A percentile compares a stretch with the other conserved stretches of the same genome.
Conservation (phyloP, 1,284 basidiomycete species). For the Trametes versicolor region DNA sequence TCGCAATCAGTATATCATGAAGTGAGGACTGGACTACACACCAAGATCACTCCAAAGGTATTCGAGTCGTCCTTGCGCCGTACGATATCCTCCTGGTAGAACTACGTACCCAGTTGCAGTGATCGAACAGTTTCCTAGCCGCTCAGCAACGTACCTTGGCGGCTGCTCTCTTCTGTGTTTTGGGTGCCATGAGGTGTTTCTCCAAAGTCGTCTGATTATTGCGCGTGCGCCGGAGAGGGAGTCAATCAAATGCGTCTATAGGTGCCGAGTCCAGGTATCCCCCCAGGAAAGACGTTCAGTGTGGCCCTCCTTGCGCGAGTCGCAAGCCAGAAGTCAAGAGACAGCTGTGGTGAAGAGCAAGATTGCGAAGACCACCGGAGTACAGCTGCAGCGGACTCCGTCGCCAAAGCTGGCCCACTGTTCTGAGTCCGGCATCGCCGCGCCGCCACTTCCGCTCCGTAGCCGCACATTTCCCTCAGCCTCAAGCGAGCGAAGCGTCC, state of each 20-base stretch:
- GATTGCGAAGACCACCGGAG: slow-evolving; percentile 3
- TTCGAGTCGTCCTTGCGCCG: slow-evolving; percentile 56
- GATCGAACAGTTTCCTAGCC: no score
- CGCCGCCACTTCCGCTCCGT: background rate
- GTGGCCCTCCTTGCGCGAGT: background rate
- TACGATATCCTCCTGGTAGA: slow-evolving; percentile 83
- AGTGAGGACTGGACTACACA: slow-evolving; percentile 40
- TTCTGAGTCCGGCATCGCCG: slow-evolving; percentile 1
- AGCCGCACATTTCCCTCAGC: background rate
- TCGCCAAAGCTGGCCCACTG: slow-evolving; percentile 12
- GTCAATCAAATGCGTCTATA: slow-evolving; percentile 12
- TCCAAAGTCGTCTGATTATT: slow-evolving; percentile 16
- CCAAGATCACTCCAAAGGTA: slow-evolving; percentile 63
- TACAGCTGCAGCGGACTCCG: slow-evolving; percentile 8
- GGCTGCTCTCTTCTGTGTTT: slow-evolving; percentile 30
- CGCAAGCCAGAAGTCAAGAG: background rate
- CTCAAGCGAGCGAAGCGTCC: background rate
- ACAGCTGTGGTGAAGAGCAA: slow-evolving; percentile 1
- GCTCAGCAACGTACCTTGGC: slow-evolving; percentile 29
- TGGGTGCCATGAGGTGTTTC: slow-evolving; percentile 25
- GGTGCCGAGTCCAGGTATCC: background rate
- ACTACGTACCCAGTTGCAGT: slow-evolving; percentile 50
- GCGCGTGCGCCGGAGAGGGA: slow-evolving; percentile 9
- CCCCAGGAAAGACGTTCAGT: background rate
- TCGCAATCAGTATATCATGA: slow-evolving; percentile 10